A percentile compares a stretch with the other conserved stretches of the same genome.
Evolutionary conservation across 2,329 filamentous ascomycete genomes (phyloP).

Genomic region (Pseudogymnoascus sp.): DNA sequence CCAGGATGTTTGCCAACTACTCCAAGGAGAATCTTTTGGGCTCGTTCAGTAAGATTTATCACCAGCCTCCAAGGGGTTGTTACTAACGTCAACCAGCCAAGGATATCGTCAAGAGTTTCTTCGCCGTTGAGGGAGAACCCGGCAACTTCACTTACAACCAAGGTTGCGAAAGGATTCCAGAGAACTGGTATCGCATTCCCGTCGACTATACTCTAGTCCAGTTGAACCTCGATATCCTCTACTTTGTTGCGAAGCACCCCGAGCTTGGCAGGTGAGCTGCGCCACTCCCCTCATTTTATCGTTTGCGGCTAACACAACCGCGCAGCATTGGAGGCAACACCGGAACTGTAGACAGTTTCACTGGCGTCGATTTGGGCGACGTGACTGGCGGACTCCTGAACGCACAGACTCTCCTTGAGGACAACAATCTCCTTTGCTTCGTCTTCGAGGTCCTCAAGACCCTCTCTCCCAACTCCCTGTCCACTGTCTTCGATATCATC

Average conservation of each 20-base stretch:
- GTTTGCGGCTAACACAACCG: background rate
- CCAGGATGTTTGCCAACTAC: conserved; percentile 27
- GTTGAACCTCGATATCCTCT: conserved; percentile 33
- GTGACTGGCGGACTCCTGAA: conserved; percentile 39
- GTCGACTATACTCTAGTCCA: conserved; percentile 34
- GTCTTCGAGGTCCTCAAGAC: conserved; percentile 32
- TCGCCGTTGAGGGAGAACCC: conserved; percentile 40
- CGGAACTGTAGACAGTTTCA: conserved; percentile 42
- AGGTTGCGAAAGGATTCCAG: conserved; percentile 31
- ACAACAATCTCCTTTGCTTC: conserved; percentile 41
- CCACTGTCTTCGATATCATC: conserved; percentile 30
- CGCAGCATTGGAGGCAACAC: conserved; percentile 41
- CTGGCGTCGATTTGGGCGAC: conserved; percentile 36
- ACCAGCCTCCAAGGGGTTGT: background rate
- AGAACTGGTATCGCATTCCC: conserved; percentile 25
- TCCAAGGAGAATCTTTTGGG: conserved; percentile 21
- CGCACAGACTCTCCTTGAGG: conserved; percentile 33
- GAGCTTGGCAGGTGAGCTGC: conserved; percentile 24
- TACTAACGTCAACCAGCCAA: conserved; percentile 14
- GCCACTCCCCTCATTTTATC: background rate
- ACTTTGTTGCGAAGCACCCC: conserved; percentile 33
- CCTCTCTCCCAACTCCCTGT: conserved; percentile 34
- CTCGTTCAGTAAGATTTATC: conserved; percentile 12
- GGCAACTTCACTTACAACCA: conserved; percentile 12
- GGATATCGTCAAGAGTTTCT: conserved; percentile 2